Base-by-base conservation (phyloP, 2,329 filamentous ascomycete genomes). In the Knufia fluminis region DNA sequence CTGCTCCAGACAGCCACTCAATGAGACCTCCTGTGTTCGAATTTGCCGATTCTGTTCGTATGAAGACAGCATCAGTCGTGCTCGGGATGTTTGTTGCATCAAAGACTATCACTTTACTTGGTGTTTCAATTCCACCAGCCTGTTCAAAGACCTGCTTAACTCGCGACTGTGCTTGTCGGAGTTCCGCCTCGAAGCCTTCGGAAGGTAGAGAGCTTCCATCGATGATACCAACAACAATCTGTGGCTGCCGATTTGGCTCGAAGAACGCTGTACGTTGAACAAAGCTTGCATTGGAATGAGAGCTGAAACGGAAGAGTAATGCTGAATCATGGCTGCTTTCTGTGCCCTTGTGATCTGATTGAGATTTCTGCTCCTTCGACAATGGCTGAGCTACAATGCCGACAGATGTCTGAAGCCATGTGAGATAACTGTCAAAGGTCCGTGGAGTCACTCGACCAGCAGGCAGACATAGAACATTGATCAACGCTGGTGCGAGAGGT, bases 401-500 rank as follows among this genome's bases (percentile, higher is more conserved):
- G 16, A 52, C 49, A 26, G 94, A 85, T 57, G 78, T 72, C 63
- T 85, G 82, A 53, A 98, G 74, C 60, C 87, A 79, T 54, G 84
- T 78, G 56, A 91, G 77, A 65, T 95, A 94, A 56, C 77, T 75
- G 59, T 82, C 69, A 67, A 96, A 97, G 52, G 86, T 80, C 47
- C 85, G 82, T 53, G 83, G 80, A 65, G 83, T 90, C 66, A 97
- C 92, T 63, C 80, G 83, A 47, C 91, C 91, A 58, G 94, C 76
- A 48, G 92, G 92, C 54, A 97, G 74, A 52, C 95, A 78, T 60
- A 96, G 79, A 55, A 85, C 87, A 72, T 86, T 86, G 64, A 97
- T 81, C 76, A 86, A 85, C 71, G 89, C 91, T 65, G 89, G 89
- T 68, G 90, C 86, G 72, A 90, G 82, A 68, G 91, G 89, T 66